Evolutionary conservation across 2,329 filamentous ascomycete species (phyloP).

Genomic region (Calycina marina): DNA sequence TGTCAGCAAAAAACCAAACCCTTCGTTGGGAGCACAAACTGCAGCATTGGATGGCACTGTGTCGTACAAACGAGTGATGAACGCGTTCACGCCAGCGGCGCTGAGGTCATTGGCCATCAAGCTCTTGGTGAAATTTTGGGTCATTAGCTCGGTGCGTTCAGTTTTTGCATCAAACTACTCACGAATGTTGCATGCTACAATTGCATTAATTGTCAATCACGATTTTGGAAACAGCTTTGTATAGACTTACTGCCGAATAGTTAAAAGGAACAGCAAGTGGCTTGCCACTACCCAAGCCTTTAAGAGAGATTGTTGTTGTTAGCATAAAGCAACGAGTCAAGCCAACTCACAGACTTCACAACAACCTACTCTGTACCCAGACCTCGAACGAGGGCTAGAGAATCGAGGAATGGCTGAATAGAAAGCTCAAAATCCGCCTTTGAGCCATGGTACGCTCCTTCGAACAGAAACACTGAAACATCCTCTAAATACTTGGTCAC

Average conservation of each 20-base stretch:
- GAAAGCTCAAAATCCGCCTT: neutral
- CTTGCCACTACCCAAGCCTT: conserved; percentile 2
- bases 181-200: neutral
- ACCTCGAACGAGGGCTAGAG: neutral
- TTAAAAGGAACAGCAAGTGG: neutral
- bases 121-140: conserved; percentile 1
- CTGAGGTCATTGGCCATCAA: conserved; percentile 5
- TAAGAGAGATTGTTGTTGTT: conserved; percentile 5
- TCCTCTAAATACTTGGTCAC: neutral
- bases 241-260: neutral
- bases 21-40: too few relatives aligned
- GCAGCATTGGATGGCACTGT: conserved; percentile 1
- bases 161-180: too few relatives aligned
- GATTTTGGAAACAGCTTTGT: too few relatives aligned
- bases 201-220: too few relatives aligned
- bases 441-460: neutral
- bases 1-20: neutral
- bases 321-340: conserved; percentile 4
- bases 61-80: conserved; percentile 2
- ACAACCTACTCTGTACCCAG: neutral
- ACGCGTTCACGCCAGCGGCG: conserved; percentile 3
- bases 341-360: conserved; percentile 2
- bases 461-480: neutral
- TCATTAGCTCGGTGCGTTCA: neutral
- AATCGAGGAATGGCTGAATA: neutral